These are phyloP conservation scores for Didymella glomerata DNA, from an alignment of 2,329 filamentous ascomycete species.

Conservation along the genomic window DNA sequence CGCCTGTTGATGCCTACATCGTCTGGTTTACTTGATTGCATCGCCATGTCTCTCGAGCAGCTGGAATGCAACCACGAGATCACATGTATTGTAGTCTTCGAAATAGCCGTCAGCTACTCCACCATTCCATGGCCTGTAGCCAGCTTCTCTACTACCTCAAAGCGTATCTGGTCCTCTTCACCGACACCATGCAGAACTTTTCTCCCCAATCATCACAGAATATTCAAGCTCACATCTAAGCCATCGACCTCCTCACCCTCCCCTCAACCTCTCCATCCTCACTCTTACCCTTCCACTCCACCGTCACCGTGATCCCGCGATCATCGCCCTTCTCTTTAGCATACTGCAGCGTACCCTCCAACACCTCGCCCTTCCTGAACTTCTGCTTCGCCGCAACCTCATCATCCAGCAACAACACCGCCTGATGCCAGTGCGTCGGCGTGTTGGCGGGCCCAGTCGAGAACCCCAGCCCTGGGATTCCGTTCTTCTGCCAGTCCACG, in stretches of 20 bases:
- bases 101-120: not conserved
- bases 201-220: not conserved
- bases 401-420: constrained; percentile 74
- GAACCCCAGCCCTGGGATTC: constrained; percentile 74
- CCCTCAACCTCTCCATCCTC: constrained; percentile 41
- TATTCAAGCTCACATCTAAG: constrained; percentile 11
- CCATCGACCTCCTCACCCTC: constrained; percentile 45
- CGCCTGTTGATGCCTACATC: not conserved
- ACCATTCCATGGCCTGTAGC: not conserved
- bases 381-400: constrained; percentile 56
- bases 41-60: not conserved
- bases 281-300: constrained; percentile 50
- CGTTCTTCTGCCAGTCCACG: constrained; percentile 67
- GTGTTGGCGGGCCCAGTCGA: constrained; percentile 82
- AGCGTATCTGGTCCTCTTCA: too few species aligned
- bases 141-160: not conserved
- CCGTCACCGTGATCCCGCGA: constrained; percentile 51
- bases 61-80: not conserved
- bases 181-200: not conserved
- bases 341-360: constrained; percentile 76
- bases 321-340: constrained; percentile 63
- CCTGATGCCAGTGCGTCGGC: constrained; percentile 91
- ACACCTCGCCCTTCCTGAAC: constrained; percentile 65
- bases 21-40: not conserved
- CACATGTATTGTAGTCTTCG: not conserved